These are phyloP conservation scores for Sphaerulina vaccinii DNA, from an alignment of 2,329 filamentous ascomycete species.

Conservation along the genomic window DNA sequence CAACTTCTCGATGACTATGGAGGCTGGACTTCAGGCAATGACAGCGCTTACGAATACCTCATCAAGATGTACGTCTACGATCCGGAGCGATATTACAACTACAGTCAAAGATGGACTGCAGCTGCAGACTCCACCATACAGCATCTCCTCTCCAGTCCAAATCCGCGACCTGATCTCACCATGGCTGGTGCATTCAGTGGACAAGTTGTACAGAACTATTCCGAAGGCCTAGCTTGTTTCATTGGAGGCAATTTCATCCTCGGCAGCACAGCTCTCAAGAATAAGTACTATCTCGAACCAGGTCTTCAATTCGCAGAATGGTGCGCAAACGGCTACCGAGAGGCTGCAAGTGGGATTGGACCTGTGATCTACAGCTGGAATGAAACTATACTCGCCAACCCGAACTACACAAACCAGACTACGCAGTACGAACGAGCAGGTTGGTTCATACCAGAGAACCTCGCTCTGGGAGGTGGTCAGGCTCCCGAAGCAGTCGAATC, in stretches of 20 bases:
- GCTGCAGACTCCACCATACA: slow-evolving; percentile 75
- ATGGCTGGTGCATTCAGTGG: slow-evolving; percentile 63
- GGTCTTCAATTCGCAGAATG: slow-evolving; percentile 69
- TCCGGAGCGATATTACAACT: slow-evolving; percentile 58
- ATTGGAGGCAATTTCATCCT: slow-evolving; percentile 83
- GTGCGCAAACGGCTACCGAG: slow-evolving; percentile 71
- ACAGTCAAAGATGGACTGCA: slow-evolving; percentile 64
- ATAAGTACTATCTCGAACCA: slow-evolving; percentile 68
- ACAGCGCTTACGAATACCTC: slow-evolving; percentile 86
- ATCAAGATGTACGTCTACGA: slow-evolving; percentile 91
- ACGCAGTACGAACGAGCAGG: slow-evolving; percentile 66
- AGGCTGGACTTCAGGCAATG: slow-evolving; percentile 74
- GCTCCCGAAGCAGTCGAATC: slow-evolving; percentile 50
- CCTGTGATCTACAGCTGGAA: slow-evolving; percentile 60
- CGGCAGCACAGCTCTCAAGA: slow-evolving; percentile 67
- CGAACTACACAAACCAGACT: slow-evolving; percentile 37
- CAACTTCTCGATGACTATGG: slow-evolving; percentile 65
- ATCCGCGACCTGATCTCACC: slow-evolving; percentile 65
- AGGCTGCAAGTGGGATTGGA: slow-evolving; percentile 70
- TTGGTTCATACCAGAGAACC: slow-evolving; percentile 63
- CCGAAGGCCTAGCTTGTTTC: slow-evolving; percentile 69
- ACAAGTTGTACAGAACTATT: slow-evolving; percentile 39
- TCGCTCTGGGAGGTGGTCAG: slow-evolving; percentile 27
- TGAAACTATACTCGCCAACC: slow-evolving; percentile 28
- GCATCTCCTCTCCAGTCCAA: slow-evolving; percentile 68